phyloP scores from a whole-genome alignment of 2,329 filamentous ascomycete genomes.

The Apiospora malaysiana region DNA sequence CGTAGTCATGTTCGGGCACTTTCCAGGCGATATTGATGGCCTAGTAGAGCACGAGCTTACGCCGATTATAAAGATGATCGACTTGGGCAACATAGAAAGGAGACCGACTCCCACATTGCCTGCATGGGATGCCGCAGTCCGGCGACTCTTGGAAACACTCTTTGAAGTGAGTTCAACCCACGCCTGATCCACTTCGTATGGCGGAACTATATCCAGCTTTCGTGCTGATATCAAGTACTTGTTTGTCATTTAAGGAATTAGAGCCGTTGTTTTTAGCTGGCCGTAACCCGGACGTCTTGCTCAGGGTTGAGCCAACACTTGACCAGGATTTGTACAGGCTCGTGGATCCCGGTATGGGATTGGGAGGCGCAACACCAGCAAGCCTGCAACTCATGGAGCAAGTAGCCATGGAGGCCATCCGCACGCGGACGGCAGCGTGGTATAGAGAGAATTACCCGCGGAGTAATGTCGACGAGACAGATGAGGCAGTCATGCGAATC shows the following conservation, averaged over 20 bases:
- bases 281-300: background rate
- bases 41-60: slow-evolving; percentile 9
- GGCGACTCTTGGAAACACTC: background rate
- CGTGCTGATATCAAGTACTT: background rate
- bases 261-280: background rate
- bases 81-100: background rate
- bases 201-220: background rate
- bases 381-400: background rate
- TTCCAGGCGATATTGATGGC: background rate
- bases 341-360: background rate
- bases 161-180: background rate
- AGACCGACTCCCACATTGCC: slow-evolving; percentile 6
- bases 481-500: background rate
- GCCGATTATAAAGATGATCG: slow-evolving; percentile 22
- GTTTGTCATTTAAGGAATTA: background rate
- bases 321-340: background rate
- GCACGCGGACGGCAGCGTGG: background rate
- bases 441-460: background rate
- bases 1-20: slow-evolving; percentile 21
- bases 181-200: background rate
- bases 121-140: background rate
- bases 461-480: background rate
- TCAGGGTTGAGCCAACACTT: background rate
- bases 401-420: background rate
- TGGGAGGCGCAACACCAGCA: background rate